These are phyloP conservation scores for Evernia prunastri DNA, from an alignment of 495 filamentous ascomycete species.

Conservation along the genomic window DNA sequence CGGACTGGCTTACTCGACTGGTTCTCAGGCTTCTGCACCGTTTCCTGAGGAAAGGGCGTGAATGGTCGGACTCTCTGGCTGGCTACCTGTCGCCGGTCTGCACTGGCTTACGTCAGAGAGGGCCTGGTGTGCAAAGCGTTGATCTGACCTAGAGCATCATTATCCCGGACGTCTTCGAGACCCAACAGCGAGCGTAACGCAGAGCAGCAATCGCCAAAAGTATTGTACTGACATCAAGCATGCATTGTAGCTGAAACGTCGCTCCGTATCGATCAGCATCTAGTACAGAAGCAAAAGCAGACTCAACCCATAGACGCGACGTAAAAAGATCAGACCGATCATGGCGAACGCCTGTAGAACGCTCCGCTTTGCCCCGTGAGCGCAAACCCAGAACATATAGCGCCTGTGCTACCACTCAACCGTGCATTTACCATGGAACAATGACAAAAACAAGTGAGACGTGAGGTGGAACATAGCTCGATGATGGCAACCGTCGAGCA, in stretches of 20 bases:
- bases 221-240: background rate
- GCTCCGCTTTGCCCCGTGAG: background rate
- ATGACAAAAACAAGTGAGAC: no score
- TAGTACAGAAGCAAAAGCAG: background rate
- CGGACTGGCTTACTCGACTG: background rate
- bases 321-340: background rate
- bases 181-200: background rate
- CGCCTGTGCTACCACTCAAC: background rate
- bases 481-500: background rate
- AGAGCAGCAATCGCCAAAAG: background rate
- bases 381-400: background rate
- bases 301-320: background rate
- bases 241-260: background rate
- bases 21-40: conserved; percentile 1
- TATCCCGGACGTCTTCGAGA: background rate
- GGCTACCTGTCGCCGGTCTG: background rate
- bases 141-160: background rate
- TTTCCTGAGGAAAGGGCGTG: background rate
- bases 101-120: background rate
- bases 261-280: background rate
- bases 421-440: no score
- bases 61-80: background rate
- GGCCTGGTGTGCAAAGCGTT: background rate
- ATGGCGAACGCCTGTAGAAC: background rate
- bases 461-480: background rate